Base-by-base conservation (phyloP, 176 grass and related monocot species). In the Zea luxurians region DNA sequence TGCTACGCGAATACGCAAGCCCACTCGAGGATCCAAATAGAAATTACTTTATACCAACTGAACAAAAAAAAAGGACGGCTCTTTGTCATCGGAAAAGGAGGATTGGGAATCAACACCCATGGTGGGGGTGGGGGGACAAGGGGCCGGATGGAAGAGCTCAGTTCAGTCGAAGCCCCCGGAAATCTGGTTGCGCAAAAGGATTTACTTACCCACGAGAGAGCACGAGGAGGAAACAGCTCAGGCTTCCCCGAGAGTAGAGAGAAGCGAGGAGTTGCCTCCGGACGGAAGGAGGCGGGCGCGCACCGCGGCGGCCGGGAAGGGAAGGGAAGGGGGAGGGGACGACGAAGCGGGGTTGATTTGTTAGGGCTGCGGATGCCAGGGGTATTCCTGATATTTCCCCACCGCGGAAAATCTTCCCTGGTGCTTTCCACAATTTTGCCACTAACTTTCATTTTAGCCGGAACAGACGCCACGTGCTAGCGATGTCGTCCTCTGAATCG, bases 371-470 rank as follows among this genome's bases (percentile, higher is more conserved):
- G 47, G 63, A 66, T 4, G 10, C 16, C 10, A 66, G 60, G 76
- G 76, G 47, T 66, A 65, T 52, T 78, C 49, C 20, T 66, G 59
- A 77, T 48, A 77, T 64, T 77, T 77, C 9, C 5, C 6, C 4
- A 11, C 42, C 12, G 13, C 13, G 6, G 3, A 1, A 7, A 47
- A 77, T n/a, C 44, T 78, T 66, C 36, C 13, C 37, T 66, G 47
- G 61, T 50, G 50, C 35, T 66, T 78, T 78, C 41, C 13, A 78
- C 61, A 78, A 66, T 78, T 78, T 78, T 78, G 61, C 61, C 62
- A 78, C 38, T 20, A 47, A 35, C 35, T 48, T 61, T 13, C 3
- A 27, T 75, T 27, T 27, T 50, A 50, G 13, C 15, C 48, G 13
- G 13, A 50, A 49, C 27, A 27, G 12, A 49, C 4, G 1, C 27